Evolutionary conservation across 495 filamentous ascomycete genomes (phyloP).

Genomic region (Immersiella caudata): DNA sequence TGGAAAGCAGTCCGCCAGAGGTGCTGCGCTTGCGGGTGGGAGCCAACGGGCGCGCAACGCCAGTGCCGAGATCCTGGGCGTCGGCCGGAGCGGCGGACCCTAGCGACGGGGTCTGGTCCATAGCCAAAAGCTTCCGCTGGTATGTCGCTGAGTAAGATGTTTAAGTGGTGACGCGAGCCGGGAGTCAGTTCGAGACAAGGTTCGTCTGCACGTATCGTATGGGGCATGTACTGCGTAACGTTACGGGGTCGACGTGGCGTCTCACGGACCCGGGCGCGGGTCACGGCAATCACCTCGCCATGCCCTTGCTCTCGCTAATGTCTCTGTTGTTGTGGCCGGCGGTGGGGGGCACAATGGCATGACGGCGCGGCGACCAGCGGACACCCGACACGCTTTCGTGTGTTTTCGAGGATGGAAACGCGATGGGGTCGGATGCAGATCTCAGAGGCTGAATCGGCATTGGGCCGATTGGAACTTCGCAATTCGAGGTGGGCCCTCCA

Average conservation of each 20-base stretch:
- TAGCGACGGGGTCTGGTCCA: constrained; percentile 28
- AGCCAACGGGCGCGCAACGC: constrained; percentile 25
- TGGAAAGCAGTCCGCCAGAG: constrained; percentile 60
- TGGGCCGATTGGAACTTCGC: not conserved
- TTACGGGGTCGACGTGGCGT: constrained; percentile 15
- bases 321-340: not conserved
- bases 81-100: constrained; percentile 5
- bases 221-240: constrained; percentile 1
- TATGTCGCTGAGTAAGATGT: constrained; percentile 1
- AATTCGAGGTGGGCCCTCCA: not conserved
- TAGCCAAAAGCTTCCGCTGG: constrained; percentile 11
- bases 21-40: constrained; percentile 36
- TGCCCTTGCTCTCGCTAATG: not conserved
- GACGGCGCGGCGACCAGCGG: not conserved
- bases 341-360: not conserved
- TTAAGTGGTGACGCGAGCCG: constrained; percentile 7
- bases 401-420: not conserved
- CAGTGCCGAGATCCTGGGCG: constrained; percentile 21
- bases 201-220: not conserved
- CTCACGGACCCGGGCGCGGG: constrained; percentile 1
- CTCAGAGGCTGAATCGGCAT: not conserved
- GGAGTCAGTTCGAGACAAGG: constrained; percentile 8
- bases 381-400: constrained; percentile 7
- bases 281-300: constrained; percentile 10
- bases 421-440: constrained; percentile 1